Evolutionary conservation across 768 basidiomycete genomes (phyloP), one percentile per base, ranked within the genome.

Genomic region (Pilatotrama ljubarskyi): DNA sequence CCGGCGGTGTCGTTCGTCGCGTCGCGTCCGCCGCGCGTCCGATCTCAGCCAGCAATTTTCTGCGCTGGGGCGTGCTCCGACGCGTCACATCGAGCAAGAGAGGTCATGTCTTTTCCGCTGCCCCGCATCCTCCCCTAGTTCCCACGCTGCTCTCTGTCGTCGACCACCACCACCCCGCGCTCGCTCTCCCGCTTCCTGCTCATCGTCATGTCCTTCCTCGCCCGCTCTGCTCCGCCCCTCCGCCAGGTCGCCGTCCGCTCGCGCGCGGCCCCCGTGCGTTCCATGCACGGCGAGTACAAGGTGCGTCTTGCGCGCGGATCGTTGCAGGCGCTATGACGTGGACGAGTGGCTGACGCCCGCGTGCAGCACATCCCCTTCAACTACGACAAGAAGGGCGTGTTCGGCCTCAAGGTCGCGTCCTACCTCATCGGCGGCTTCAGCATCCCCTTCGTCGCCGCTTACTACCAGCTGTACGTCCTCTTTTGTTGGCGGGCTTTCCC

Each of bases 361-460:
- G 10, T 25, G 8, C 48, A 75, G 73, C 66, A 68, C 68, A 67
- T 75, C 44, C 74, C 74, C 32, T 75, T 75, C 70, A 56, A 66
- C 51, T 72, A 72, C 69, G 43, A 62, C 55, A 66, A 66, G 51
- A 72, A 70, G 66, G 43, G 37, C 29, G 26, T 61, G 13, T 75
- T 72, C 56, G 85, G 71, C 5, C 47, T 74, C 49, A 87, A 85
- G 73, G 61, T 85, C 51, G 61, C 69, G 24, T 53, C 70, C 6
- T 84, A 77, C 72, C 77, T 91, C 55, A 48, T 70, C 14, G 59
- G 75, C 13, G 90, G 88, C 13, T 88, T 90, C 72, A 72, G 80
- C 57, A 82, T 91, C 62, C 90, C 90, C 25, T 85, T 91, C 72
- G 63, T 80, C 54, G 88, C 88, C 5, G 76, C 82, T 5, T 72